phyloP scores from a whole-genome alignment of 2,329 filamentous ascomycete genomes.

The Xylaria polymorpha region DNA sequence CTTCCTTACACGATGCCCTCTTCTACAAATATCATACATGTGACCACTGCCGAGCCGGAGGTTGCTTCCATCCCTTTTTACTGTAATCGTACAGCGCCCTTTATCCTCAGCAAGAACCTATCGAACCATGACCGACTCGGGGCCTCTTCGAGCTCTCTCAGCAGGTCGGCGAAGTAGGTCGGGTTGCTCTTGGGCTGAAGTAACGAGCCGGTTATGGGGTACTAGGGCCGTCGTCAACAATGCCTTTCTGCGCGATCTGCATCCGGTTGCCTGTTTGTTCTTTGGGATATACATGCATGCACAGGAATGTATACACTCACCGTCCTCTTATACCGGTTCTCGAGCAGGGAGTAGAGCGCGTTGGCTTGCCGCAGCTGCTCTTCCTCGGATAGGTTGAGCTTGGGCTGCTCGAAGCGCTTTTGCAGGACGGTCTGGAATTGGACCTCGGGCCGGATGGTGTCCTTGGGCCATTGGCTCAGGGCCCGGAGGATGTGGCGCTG shows the following conservation, averaged over 20 bases:
- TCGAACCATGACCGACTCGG: constrained; percentile 67
- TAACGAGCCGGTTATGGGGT: constrained; percentile 62
- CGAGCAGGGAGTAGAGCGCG: constrained; percentile 68
- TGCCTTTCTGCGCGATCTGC: neutral
- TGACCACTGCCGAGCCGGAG: neutral
- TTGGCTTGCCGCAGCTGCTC: constrained; percentile 68
- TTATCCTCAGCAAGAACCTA: constrained; percentile 64
- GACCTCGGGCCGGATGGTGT: constrained; percentile 70
- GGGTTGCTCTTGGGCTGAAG: constrained; percentile 71
- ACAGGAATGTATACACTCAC: constrained; percentile 50
- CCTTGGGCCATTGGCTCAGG: constrained; percentile 71
- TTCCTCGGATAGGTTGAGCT: constrained; percentile 54
- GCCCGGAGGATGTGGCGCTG: constrained; percentile 62
- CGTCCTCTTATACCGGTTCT: constrained; percentile 68
- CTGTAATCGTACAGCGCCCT: constrained; percentile 69
- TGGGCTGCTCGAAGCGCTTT: constrained; percentile 55
- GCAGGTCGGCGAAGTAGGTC: constrained; percentile 70
- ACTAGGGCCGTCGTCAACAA: constrained; percentile 49
- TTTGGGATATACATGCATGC: neutral
- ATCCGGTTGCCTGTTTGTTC: neutral
- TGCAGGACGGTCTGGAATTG: constrained; percentile 69
- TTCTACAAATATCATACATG: constrained; percentile 32
- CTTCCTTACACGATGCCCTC: neutral
- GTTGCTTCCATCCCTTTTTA: constrained; percentile 46
- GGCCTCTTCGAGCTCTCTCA: constrained; percentile 71